These are phyloP conservation scores for Allomyces macrogynus DNA, from an alignment of 192 early-diverging fungal genomes.

Conservation along the genomic window DNA sequence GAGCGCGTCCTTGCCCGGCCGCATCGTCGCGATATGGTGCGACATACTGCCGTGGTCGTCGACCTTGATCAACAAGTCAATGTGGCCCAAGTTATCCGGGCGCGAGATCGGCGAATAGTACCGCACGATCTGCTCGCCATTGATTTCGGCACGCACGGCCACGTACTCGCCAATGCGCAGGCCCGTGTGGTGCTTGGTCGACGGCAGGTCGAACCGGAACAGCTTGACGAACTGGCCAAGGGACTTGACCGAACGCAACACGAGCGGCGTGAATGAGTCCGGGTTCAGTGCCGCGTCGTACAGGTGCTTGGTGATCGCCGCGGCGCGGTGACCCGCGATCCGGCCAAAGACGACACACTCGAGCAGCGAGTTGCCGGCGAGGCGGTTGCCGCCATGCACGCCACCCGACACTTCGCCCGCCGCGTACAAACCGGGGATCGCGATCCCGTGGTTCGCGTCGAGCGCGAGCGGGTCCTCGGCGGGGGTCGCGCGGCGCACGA, in stretches of 20 bases:
- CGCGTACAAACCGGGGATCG: slow-evolving; percentile 67
- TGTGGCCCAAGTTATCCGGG: neutral
- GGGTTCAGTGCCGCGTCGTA: neutral
- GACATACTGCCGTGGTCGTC: neutral
- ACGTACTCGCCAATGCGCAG: neutral
- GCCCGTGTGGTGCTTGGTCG: neutral
- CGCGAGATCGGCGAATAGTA: neutral
- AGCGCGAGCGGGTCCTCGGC: neutral
- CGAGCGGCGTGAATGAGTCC: neutral
- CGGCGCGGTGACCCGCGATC: slow-evolving; percentile 49
- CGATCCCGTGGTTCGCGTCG: slow-evolving; percentile 23
- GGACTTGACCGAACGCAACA: neutral
- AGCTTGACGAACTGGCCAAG: neutral
- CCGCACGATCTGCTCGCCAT: neutral
- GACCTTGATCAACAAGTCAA: neutral
- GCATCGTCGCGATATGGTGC: neutral
- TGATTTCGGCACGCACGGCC: neutral
- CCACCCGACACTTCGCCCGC: slow-evolving; percentile 89
- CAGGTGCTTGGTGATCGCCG: neutral
- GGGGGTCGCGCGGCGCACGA: slow-evolving; percentile 7
- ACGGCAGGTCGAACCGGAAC: neutral
- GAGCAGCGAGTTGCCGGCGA: slow-evolving; percentile 80
- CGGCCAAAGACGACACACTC: slow-evolving; percentile 92
- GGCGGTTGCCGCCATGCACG: slow-evolving; percentile 89
- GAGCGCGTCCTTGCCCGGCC: neutral